Conservation (phyloP, 768 basidiomycete genomes). For the Boletus sp. region DNA sequence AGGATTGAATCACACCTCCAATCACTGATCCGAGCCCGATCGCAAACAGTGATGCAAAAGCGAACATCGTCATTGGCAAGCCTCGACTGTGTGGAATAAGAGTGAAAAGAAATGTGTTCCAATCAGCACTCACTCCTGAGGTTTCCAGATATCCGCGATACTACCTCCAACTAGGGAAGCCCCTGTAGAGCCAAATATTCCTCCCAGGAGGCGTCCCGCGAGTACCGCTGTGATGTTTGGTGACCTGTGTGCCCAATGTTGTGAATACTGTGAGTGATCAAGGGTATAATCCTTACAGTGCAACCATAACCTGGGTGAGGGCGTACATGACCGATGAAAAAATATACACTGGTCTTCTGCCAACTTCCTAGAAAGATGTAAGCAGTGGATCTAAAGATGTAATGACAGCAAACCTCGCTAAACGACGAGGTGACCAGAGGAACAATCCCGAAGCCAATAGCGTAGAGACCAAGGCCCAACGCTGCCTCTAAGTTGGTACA, state of each 20-base stretch:
- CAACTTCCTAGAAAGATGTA: slow-evolving; percentile 49
- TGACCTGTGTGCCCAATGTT: slow-evolving; percentile 24
- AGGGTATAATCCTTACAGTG: slow-evolving; percentile 22
- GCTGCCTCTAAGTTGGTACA: slow-evolving; percentile 45
- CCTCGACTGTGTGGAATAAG: slow-evolving; percentile 51
- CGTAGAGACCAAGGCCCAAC: slow-evolving; percentile 50
- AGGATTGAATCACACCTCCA: slow-evolving; percentile 62
- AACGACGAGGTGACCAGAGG: slow-evolving; percentile 65
- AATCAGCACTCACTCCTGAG: slow-evolving; percentile 48
- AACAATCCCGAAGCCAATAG: slow-evolving; percentile 57
- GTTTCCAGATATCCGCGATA: slow-evolving; percentile 66
- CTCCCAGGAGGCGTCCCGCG: slow-evolving; percentile 57
- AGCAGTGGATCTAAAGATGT: not conserved
- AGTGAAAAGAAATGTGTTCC: not conserved
- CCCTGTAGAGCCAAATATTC: slow-evolving; percentile 62
- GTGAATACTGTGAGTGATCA: not conserved
- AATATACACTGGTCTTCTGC: slow-evolving; percentile 60
- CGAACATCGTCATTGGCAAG: slow-evolving; percentile 72
- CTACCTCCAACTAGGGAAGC: slow-evolving; percentile 69
- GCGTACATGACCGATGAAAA: slow-evolving; percentile 49
- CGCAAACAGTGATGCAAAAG: slow-evolving; percentile 53
- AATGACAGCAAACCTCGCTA: slow-evolving; percentile 43
- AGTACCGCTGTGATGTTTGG: slow-evolving; percentile 55
- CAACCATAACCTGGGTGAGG: slow-evolving; percentile 45
- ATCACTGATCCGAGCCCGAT: slow-evolving; percentile 63